Evolutionary conservation across 169 alveolate species (phyloP).

Genomic region (Babesia bigemina): DNA sequence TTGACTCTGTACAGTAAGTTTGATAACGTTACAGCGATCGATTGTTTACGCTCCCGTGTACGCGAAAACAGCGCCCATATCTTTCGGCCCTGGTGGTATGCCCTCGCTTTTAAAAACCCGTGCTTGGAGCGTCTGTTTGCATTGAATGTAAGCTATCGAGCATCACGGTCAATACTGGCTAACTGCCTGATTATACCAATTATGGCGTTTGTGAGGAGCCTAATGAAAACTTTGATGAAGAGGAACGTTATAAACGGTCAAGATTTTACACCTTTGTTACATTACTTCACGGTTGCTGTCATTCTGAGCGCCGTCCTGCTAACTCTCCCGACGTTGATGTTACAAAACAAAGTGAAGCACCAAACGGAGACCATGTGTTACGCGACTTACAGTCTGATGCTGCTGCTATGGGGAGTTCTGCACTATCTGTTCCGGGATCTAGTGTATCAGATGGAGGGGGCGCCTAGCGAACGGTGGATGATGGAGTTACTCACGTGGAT

Average conservation of each 20-base stretch:
- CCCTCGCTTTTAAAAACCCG: slow-evolving; percentile 33
- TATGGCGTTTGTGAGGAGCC: slow-evolving; percentile 52
- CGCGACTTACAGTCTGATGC: slow-evolving; percentile 37
- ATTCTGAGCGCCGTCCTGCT: slow-evolving; percentile 13
- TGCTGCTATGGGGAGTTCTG: slow-evolving; percentile 20
- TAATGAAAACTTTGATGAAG: background rate
- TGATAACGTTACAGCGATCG: background rate
- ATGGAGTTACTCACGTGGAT: slow-evolving; percentile 1
- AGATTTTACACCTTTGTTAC: background rate
- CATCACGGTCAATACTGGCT: slow-evolving; percentile 35
- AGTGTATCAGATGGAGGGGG: background rate
- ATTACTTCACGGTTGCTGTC: background rate
- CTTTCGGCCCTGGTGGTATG: background rate
- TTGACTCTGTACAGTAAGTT: background rate
- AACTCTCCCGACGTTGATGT: slow-evolving; percentile 31
- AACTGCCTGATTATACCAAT: slow-evolving; percentile 57
- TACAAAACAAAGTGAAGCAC: slow-evolving; percentile 26
- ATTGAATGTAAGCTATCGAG: slow-evolving; percentile 67
- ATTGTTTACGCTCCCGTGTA: background rate
- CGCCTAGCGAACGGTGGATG: background rate
- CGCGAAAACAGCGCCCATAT: background rate
- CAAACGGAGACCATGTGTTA: slow-evolving; percentile 64
- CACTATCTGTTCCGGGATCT: slow-evolving; percentile 3
- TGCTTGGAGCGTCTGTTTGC: slow-evolving; percentile 71
- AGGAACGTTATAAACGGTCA: background rate